These are phyloP conservation scores for Sarcomyxa edulis DNA, from an alignment of 768 basidiomycete genomes.

Conservation along the genomic window DNA sequence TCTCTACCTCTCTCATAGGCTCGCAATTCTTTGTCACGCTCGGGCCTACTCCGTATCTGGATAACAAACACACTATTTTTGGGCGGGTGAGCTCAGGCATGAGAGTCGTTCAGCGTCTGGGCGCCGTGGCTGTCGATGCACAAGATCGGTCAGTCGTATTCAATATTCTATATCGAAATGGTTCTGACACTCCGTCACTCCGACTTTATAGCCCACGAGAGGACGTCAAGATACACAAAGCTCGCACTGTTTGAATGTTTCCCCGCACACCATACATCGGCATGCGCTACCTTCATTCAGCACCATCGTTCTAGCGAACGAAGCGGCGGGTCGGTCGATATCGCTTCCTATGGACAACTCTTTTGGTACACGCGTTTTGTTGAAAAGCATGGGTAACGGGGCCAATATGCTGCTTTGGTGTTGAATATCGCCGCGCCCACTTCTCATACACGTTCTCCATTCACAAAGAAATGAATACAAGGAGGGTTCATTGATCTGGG, in stretches of 20 bases:
- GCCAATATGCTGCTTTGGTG: no score
- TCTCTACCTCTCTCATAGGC: constrained; percentile 65
- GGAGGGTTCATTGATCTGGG: no score
- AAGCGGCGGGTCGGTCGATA: no score
- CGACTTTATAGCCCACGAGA: constrained; percentile 57
- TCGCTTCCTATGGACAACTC: no score
- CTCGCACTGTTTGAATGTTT: constrained; percentile 33
- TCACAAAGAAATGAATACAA: no score
- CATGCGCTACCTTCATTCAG: no score
- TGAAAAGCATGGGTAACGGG: no score
- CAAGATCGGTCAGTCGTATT: constrained; percentile 69
- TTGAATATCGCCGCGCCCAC: no score
- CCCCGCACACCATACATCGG: no score
- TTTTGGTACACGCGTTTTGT: no score
- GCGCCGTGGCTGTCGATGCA: constrained; percentile 83
- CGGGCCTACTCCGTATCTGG: constrained; percentile 76
- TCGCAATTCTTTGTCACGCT: constrained; percentile 95
- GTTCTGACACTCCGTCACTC: constrained; percentile 3
- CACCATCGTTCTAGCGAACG: no score
- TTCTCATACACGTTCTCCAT: no score
- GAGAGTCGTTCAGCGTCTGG: constrained; percentile 87
- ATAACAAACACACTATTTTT: constrained; percentile 85
- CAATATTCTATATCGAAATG: constrained; percentile 1
- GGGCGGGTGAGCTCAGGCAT: constrained; percentile 90
- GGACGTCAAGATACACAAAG: constrained; percentile 89